phyloP scores from a whole-genome alignment of 176 grass and related monocot species.

The Carex parvula region DNA sequence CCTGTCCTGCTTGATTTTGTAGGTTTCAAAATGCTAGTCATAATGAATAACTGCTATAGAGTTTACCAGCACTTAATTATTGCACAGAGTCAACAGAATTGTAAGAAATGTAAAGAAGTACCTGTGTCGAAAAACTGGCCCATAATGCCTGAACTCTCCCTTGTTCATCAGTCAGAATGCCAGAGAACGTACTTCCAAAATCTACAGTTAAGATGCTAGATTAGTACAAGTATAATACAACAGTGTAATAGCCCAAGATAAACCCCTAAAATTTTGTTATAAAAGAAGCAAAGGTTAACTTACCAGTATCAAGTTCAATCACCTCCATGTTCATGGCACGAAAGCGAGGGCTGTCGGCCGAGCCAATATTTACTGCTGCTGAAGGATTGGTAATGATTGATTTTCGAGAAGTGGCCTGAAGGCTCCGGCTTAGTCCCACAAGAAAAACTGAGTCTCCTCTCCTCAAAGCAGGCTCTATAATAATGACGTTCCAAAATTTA shows the following conservation, averaged over 20 bases:
- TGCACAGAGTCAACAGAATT: constrained; percentile 24
- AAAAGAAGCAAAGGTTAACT: constrained; percentile 18
- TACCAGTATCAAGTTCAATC: constrained; percentile 97
- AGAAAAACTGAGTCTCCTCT: constrained; percentile 98
- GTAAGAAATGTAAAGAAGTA: constrained; percentile 33
- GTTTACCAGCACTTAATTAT: constrained; percentile 33
- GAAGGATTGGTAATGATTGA: constrained; percentile 97
- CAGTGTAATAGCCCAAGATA: not conserved
- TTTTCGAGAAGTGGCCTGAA: constrained; percentile 99
- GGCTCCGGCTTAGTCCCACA: constrained; percentile 91
- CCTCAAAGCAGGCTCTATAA: constrained; percentile 79
- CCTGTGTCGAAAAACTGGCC: constrained; percentile 99
- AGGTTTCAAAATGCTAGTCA: not conserved
- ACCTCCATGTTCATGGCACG: constrained; percentile 99
- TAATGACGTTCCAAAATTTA: constrained; percentile 20
- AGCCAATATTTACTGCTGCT: constrained; percentile 98
- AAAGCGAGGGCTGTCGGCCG: constrained; percentile 88
- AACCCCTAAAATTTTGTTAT: not conserved
- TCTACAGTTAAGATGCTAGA: constrained; percentile 38
- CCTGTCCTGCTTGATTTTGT: not conserved
- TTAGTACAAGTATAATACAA: not conserved
- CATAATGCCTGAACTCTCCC: constrained; percentile 97
- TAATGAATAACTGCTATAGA: not conserved
- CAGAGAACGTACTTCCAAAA: constrained; percentile 98
- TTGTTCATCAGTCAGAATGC: constrained; percentile 92